Evolutionary conservation across 495 filamentous ascomycete species (phyloP), one percentile per base, ranked within the genome.

Genomic region (Penicillium arizonense): DNA sequence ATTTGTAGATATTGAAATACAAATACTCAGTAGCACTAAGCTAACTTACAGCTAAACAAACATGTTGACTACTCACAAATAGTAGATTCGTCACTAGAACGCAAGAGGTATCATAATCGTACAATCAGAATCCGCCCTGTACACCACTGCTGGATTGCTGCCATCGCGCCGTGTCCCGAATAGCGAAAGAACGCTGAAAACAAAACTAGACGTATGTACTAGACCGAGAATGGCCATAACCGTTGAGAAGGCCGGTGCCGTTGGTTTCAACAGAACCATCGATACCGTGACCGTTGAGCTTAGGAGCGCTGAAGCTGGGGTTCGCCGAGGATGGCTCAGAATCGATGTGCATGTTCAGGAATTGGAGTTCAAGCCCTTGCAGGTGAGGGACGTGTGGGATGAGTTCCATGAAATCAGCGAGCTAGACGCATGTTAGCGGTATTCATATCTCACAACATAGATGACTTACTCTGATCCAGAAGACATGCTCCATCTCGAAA

Each of bases 371-470:
- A 37, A 91, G 41, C 47, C 81, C 79, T 26, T 81, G 78, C 16
- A 91, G 78, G 64, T 91, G 88, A 40, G 82, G 81, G 48, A 88
- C 79, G 55, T 83, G 83, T 13, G 87, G 85, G 28, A 89, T 79
- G 33, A 87, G 80, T 59, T 80, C 82, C 76, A 87, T 81, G 66
- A 91, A 88, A 63, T 91, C 88, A 45, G 85, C 85, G 44, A 87
- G 79, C 83, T 87, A 23, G 8, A 28, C 21, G 21, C 2, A 42
- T 71, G 61, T 78, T 61, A 59, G 57, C 23, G 14, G n/a, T 32
- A 13, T 47, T 32, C n/a, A 16, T 34, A 23, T 20, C 46, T 5
- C 0, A 51, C 40, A 21, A 32, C 30, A 39, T 33, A 6, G 3
- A 32, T 12, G 20, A 65, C 70, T 57, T 75, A 89, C 86, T 75